These are phyloP conservation scores for Parastagonospora avenae DNA, from an alignment of 2,329 filamentous ascomycete genomes.

Conservation along the genomic window DNA sequence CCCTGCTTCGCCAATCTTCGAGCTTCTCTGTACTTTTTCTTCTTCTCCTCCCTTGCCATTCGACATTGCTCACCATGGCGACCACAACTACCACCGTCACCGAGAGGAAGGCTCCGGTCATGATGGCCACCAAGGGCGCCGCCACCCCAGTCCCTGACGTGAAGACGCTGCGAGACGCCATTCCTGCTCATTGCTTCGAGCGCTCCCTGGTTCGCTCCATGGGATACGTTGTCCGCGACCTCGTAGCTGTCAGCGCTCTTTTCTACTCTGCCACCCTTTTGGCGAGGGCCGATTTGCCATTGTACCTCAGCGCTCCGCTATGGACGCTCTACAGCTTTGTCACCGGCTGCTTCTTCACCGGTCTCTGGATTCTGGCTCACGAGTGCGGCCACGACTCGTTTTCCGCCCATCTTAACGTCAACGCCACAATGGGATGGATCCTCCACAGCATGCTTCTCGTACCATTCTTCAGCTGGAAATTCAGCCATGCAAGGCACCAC, in stretches of 20 bases:
- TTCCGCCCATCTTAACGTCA: conserved; percentile 61
- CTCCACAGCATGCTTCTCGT: conserved; percentile 70
- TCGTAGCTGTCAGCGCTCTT: conserved; percentile 21
- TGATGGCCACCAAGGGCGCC: conserved; percentile 15
- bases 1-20: conserved; percentile 2
- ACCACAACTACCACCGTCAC: conserved; percentile 26
- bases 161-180: conserved; percentile 29
- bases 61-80: conserved; percentile 7
- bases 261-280: conserved; percentile 21
- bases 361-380: conserved; percentile 70
- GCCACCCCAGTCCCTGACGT: conserved; percentile 23
- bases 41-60: background rate
- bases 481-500: conserved; percentile 72
- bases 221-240: conserved; percentile 30
- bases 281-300: conserved; percentile 17
- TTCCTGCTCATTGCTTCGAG: conserved; percentile 31
- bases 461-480: conserved; percentile 76
- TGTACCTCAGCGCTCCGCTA: conserved; percentile 16
- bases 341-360: conserved; percentile 70
- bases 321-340: conserved; percentile 67
- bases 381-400: conserved; percentile 74
- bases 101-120: conserved; percentile 11
- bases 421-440: conserved; percentile 66
- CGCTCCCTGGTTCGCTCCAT: conserved; percentile 27
- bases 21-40: conserved; percentile 5